Base-by-base conservation (phyloP, 495 filamentous ascomycete species). In the Astrothelium subdiscretum region DNA sequence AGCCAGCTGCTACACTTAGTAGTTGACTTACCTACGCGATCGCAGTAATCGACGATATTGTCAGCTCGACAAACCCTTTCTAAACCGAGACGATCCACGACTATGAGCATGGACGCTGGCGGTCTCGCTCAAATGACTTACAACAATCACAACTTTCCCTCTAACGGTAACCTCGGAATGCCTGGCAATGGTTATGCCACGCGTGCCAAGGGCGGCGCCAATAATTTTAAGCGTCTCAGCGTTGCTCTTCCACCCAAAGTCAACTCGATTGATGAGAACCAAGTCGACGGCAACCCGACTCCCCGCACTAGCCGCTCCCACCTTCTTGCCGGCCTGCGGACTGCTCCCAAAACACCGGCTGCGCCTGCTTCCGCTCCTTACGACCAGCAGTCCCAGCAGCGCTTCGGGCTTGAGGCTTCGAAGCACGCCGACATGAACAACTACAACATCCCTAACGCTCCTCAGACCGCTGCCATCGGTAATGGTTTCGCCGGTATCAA, bases 81-180 rank as follows among this genome's bases (percentile, higher is more conserved):
- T 5, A n/a, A n/a, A 54, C 48, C 48, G 12, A 54, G 48, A 26
- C 48, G 48, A 42, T 61, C 35, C 44, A 65, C 67, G 63, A 79
- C 65, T 62, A 79, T 86, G 88, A 91, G 87, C 82, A 94, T 96
- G 85, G 87, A 96, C 91, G 85, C 92, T 83, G 94, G 92, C 83
- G 91, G 91, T 91, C 90, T 96, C 81, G 87, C 92, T 91, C 94
- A 96, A 81, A 97, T 98, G 95, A 87, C 90, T 75, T 95, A 92
- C 82, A 87, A 88, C 78, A 70, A 68, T 66, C 59, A 60, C 61
- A 82, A 81, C 74, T 87, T 84, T 72, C 78, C 79, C 67, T 79
- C 83, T 77, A 85, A 84, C 72, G 70, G 69, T 64, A 80, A 79
- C 66, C 77, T 94, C 69, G 87, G 86, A 63, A 84, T 87, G 73